Evolutionary conservation across 495 filamentous ascomycete species (phyloP), one percentile per base, ranked within the genome.

Genomic region (Sabuloglossum arenarium): DNA sequence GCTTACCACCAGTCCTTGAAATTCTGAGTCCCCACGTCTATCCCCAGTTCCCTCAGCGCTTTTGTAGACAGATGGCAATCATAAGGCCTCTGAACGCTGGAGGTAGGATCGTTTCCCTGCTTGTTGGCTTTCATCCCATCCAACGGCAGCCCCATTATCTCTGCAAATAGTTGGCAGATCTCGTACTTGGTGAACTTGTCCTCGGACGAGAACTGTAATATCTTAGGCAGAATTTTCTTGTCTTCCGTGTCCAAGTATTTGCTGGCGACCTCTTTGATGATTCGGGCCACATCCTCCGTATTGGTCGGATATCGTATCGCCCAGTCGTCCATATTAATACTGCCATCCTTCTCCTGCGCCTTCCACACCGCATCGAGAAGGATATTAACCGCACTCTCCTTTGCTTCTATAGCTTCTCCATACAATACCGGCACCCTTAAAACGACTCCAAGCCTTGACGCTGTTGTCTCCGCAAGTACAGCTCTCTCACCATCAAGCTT

Each of bases 381-480:
- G 4, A 79, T 72, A 65, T 94, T 94, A 27, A 95, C 76, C 0
- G 89, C 86, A 60, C 86, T 91, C 70, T 94, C 88, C 0, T 69
- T 70, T 0, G 79, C 78, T 14, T 75, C 67, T 39, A 78, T 70
- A 10, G 75, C 76, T 24, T 74, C 64, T 12, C 89, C 89, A 64
- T 96, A 96, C 28, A 96, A 69, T 23, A 96, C 81, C 0, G 89
- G 88, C n/a, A 96, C 85, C 5, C 89, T 74, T 45, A 96, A 70
- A 21, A 91, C 80, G 0, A 91, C 71, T 0, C 78, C 83, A 21
- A 79, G 63, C 0, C 73, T 73, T n/a, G 63, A 59, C 55, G 67
- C 71, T 0, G 73, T 71, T 1, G 70, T 75, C 54, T 66, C 78
- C 56, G 73, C 73, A 9, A 89, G 64, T 8, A 90, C 81, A 16